phyloP scores from a whole-genome alignment of 1,284 basidiomycete species.

The Boletus mariae region DNA sequence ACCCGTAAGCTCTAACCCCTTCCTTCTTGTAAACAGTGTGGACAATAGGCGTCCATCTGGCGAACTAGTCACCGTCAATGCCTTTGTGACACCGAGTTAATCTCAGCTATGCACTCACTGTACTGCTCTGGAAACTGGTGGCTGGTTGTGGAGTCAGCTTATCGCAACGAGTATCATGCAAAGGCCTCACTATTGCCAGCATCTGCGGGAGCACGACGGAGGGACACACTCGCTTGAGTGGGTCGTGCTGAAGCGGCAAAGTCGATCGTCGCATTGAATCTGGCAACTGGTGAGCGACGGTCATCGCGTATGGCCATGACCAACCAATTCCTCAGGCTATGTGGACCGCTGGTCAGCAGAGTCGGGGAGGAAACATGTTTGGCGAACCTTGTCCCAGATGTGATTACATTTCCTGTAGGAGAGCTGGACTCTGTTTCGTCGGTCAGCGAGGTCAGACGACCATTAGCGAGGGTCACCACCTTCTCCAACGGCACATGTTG shows the following conservation, averaged over 20 bases:
- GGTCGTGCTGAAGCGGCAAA: slow-evolving; percentile 65
- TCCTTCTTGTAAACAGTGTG: slow-evolving; percentile 31
- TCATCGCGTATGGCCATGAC: slow-evolving; percentile 12
- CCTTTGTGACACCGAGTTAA: slow-evolving; percentile 4
- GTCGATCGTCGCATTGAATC: slow-evolving; percentile 56
- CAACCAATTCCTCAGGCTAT: slow-evolving; percentile 58
- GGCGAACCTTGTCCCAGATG: slow-evolving; percentile 50
- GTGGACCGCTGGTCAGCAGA: slow-evolving; percentile 14
- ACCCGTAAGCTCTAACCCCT: slow-evolving; percentile 5
- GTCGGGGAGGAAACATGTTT: slow-evolving; percentile 10
- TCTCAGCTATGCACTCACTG: slow-evolving; percentile 35
- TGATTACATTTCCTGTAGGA: slow-evolving; percentile 50
- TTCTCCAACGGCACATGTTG: slow-evolving; percentile 33
- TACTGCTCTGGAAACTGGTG: slow-evolving; percentile 68
- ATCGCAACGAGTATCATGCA: slow-evolving; percentile 8
- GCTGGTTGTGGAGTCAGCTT: slow-evolving; percentile 37
- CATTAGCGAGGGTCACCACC: slow-evolving; percentile 15
- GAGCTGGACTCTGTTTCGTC: slow-evolving; percentile 30
- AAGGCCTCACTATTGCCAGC: slow-evolving; percentile 70
- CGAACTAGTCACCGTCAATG: slow-evolving; percentile 35
- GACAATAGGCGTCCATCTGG: slow-evolving; percentile 44
- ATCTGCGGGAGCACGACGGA: slow-evolving; percentile 55
- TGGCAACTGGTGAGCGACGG: slow-evolving; percentile 25
- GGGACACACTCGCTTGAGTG: slow-evolving; percentile 60
- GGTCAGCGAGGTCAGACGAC: slow-evolving; percentile 6